Evolutionary conservation across 2,329 filamentous ascomycete species (phyloP).

Genomic region (Pestalotiopsis sp.): DNA sequence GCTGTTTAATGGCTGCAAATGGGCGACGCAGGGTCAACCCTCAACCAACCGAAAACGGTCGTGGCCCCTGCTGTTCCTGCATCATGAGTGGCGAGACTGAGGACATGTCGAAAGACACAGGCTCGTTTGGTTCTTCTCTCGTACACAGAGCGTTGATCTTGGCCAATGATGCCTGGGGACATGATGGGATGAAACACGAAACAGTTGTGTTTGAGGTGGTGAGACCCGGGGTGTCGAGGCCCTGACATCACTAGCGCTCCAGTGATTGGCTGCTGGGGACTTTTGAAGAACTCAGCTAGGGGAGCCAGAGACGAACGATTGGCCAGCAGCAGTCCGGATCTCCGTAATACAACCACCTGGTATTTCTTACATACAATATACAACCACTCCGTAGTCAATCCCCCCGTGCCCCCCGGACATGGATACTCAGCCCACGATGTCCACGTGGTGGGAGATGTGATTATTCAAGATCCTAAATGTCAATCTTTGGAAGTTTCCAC

Average conservation of each 20-base stretch:
- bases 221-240: neutral
- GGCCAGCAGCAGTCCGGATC: neutral
- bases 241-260: neutral
- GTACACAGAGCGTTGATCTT: neutral
- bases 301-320: neutral
- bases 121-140: neutral
- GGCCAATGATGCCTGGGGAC: neutral
- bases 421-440: too few species aligned
- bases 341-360: neutral
- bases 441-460: too few species aligned
- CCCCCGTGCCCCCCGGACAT: too few species aligned
- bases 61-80: neutral
- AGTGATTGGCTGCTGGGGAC: slow-evolving; percentile 4
- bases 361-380: neutral
- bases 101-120: neutral
- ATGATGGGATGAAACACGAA: slow-evolving; percentile 11
- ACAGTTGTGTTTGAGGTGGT: slow-evolving; percentile 13
- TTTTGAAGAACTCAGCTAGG: neutral
- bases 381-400: neutral
- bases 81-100: neutral
- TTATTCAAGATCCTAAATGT: too few species aligned
- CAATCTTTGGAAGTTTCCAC: too few species aligned
- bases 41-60: neutral
- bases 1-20: neutral
- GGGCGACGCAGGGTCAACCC: neutral